Percentiles rank a stretch among this genome's conserved stretches.
phyloP scores from a whole-genome alignment of 306 rosid species.

The Abrus precatorius region DNA sequence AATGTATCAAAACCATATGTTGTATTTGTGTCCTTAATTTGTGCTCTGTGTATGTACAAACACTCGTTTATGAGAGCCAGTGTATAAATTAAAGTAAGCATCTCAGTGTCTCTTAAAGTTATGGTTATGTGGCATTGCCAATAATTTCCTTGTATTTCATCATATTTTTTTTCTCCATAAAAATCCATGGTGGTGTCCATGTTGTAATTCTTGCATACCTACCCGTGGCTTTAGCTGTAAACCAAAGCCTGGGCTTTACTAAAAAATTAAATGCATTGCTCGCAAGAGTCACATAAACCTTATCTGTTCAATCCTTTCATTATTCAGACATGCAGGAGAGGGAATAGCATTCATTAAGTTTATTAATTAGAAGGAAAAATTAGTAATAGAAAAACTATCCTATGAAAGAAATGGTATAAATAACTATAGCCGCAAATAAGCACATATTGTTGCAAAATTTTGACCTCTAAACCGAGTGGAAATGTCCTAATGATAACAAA shows the following conservation, averaged over 20 bases:
- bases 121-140: no score
- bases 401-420: conserved; percentile 37
- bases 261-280: no score
- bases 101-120: no score
- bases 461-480: conserved; percentile 19
- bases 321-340: conserved; percentile 14
- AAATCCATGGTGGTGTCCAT: background rate
- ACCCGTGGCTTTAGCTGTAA: background rate
- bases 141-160: no score
- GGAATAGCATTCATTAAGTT: background rate
- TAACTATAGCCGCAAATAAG: conserved; percentile 31
- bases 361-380: background rate
- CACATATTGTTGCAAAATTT: conserved; percentile 17
- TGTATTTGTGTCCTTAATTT: no score
- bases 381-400: background rate
- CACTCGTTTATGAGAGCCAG: no score
- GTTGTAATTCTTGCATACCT: conserved; percentile 1
- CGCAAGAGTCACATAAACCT: background rate
- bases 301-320: conserved; percentile 21
- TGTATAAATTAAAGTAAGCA: no score
- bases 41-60: no score
- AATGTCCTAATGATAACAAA: conserved; percentile 45
- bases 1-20: no score
- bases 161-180: background rate
- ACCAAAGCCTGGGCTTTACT: background rate